Conservation (phyloP, 768 basidiomycete species). For the Lanmaoa rubissima region DNA sequence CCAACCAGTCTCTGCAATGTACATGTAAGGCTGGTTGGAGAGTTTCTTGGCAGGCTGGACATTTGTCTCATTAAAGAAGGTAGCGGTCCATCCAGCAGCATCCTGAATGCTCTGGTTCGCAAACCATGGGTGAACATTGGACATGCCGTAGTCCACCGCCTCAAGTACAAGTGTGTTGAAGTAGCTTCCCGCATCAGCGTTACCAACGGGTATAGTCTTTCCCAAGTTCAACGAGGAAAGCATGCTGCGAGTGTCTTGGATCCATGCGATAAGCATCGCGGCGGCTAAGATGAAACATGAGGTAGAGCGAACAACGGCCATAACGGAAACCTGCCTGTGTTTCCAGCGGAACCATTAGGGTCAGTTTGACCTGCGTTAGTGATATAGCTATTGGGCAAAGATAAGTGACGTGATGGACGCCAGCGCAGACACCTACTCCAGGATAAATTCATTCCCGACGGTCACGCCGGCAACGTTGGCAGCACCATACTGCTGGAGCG, state of each 20-base stretch:
- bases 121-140: slow-evolving; percentile 95
- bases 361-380: slow-evolving; percentile 46
- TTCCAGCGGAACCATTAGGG: slow-evolving; percentile 59
- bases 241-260: slow-evolving; percentile 63
- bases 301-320: background rate
- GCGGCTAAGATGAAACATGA: slow-evolving; percentile 43
- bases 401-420: background rate
- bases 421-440: slow-evolving; percentile 50
- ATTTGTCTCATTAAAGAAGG: slow-evolving; percentile 74
- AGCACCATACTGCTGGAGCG: slow-evolving; percentile 74
- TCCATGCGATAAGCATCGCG: slow-evolving; percentile 58
- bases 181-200: slow-evolving; percentile 81
- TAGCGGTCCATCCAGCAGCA: slow-evolving; percentile 77
- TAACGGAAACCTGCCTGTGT: slow-evolving; percentile 29
- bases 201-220: slow-evolving; percentile 70
- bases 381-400: slow-evolving; percentile 49
- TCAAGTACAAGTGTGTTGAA: slow-evolving; percentile 70
- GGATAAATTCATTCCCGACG: slow-evolving; percentile 90
- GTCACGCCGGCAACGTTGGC: slow-evolving; percentile 76
- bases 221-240: slow-evolving; percentile 51
- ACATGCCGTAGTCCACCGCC: slow-evolving; percentile 73
- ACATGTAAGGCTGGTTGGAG: slow-evolving; percentile 76
- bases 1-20: slow-evolving; percentile 95
- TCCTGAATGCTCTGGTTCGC: slow-evolving; percentile 67
- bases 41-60: slow-evolving; percentile 52